Evolutionary conservation across 2,329 filamentous ascomycete genomes (phyloP), one percentile per base, ranked within the genome.

Genomic region (Fusarium incarnatum): DNA sequence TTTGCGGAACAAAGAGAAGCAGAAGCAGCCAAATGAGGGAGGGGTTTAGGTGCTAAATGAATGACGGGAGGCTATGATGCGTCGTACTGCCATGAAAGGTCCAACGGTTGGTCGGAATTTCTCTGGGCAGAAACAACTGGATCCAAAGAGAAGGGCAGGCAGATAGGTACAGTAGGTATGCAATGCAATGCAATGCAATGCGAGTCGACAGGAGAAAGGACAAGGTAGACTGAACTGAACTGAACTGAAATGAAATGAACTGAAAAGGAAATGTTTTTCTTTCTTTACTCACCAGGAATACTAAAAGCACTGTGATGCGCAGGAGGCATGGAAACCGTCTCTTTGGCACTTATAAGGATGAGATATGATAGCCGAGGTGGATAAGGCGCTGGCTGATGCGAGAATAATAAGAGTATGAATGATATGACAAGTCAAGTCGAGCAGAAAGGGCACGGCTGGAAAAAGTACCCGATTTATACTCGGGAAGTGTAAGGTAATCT

Each of bases 281-380:
- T 40, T 18, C 52, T 52, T 50, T 47, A 73, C 72, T 74, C 65
- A 74, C 72, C 70, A 64, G 63, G 60, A 52, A 68, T 72, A 68
- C 54, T 62, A 56, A 68, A 41, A 42, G 60, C 64, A 69, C 66
- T 48, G 42, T 54, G 54, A 71, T 60, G 68, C 56, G 59, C 66
- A 56, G 68, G 66, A 67, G 66, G 62, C 73, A 75, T 75, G 73
- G 73, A 75, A 75, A 67, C 60, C 65, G 67, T 62, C 61, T 67
- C 56, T 71, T 64, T 68, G 20, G 59, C 52, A 70, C 52, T 58
- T 59, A 56, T 61, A 58, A 46, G 55, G 55, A 47, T 40, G 32
- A 34, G 40, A 30, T 62, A 25, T 41, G 37, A 40, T 64, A 56
- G 60, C 40, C 40, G 52, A 59, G 27, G 40, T 46, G 40, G 45